These are phyloP conservation scores for Cyanidiococcus yangmingshanensis DNA, from an alignment of 23 red algal species.

Conservation along the genomic window DNA sequence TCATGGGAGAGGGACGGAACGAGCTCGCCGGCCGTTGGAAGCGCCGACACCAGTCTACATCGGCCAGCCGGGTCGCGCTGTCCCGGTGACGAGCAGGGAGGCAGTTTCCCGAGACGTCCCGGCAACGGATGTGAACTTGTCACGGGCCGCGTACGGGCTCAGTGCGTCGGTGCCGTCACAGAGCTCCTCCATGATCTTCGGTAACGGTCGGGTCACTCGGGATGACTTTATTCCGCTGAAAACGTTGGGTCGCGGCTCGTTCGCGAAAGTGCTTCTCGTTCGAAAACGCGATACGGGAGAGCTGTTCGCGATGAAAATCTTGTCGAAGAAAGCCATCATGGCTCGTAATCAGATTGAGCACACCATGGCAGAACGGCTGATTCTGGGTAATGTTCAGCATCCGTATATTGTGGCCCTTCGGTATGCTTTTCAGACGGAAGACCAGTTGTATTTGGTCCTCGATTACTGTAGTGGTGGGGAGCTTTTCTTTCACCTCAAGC, in stretches of 20 bases:
- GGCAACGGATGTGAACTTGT: neutral
- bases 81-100: neutral
- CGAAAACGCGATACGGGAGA: slow-evolving; percentile 20
- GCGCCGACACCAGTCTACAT: neutral
- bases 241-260: neutral
- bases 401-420: slow-evolving; percentile 76
- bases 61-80: neutral
- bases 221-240: slow-evolving; percentile 18
- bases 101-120: neutral
- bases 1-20: neutral
- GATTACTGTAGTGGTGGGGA: slow-evolving; percentile 85
- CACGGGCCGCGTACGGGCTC: slow-evolving; percentile 6
- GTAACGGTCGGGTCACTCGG: neutral
- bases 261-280: slow-evolving; percentile 24
- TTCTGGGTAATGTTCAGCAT: slow-evolving; percentile 77
- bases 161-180: neutral
- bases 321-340: slow-evolving; percentile 20
- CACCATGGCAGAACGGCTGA: slow-evolving; percentile 75
- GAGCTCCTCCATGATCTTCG: slow-evolving; percentile 10
- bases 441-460: slow-evolving; percentile 73
- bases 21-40: neutral
- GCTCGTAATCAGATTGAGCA: slow-evolving; percentile 28
- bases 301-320: slow-evolving; percentile 27
- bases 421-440: slow-evolving; percentile 78
- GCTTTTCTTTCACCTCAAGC: slow-evolving; percentile 65